Evolutionary conservation across 2,329 filamentous ascomycete species (phyloP), one percentile per base, ranked within the genome.

Genomic region (Pseudohalonectria lignicola): DNA sequence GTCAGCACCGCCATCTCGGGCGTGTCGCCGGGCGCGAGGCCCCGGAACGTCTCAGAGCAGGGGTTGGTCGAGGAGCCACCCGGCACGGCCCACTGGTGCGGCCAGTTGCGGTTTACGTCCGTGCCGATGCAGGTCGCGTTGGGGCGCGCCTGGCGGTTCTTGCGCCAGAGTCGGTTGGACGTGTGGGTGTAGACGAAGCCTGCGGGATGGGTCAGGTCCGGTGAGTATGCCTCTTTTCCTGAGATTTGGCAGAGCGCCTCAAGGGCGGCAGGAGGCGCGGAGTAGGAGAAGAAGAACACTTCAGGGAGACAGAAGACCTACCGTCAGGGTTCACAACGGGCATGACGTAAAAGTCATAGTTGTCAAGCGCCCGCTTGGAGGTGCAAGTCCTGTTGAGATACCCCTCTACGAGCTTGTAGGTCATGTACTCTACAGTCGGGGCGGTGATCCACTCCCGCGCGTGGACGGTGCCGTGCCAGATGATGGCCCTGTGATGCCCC

Each of bases 311-410:
- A 9, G 15, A 3, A 13, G 8, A 32, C 55, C 47, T 49, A 65
- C 62, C 71, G 39, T 79, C 75, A 0, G 74, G 73, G 50, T 80
- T 79, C 10, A 76, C 72, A 18, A 79, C 57, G 4, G 75, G 75
- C 41, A 79, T 65, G 45, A 82, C 67, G 53, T 78, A 80, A 46
- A 78, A 78, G 55, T 83, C 79, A 49, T 76, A 79, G 39, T 64
- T 71, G 54, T 80, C 66, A 18, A 81, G 62, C 37, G 71, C 64
- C 1, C 54, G 49, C 31, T 54, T 61, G 10, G 56, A 50, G 15
- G 53, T 53, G 3, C 49, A 45, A 36, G 62, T 57, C 19, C 42
- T 41, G 17, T 52, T 57, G 21, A 49, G 50, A 47, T 72, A 73
- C 35, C 63, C 60, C 28, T 56, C 56, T 13, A 76, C 54, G 17